These are phyloP conservation scores for Hypsizygus marmoreus DNA, from an alignment of 768 basidiomycete genomes.

Conservation along the genomic window DNA sequence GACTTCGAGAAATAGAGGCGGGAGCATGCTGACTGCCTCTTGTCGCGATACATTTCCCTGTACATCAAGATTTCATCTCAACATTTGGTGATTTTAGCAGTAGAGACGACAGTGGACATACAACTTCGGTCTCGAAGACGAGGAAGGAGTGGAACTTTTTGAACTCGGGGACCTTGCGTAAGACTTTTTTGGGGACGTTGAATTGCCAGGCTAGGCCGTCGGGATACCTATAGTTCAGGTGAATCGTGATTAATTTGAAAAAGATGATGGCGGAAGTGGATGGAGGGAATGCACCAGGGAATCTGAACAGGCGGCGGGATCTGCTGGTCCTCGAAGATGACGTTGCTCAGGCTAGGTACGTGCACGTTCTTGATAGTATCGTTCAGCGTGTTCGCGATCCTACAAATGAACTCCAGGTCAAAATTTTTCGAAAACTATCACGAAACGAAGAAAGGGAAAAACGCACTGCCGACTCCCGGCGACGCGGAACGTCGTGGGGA, in stretches of 20 bases:
- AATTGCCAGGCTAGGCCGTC: constrained; percentile 96
- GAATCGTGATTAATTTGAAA: too few species aligned
- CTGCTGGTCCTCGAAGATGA: constrained; percentile 73
- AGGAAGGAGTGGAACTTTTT: constrained; percentile 95
- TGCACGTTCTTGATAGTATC: constrained; percentile 74
- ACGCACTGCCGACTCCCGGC: constrained; percentile 83
- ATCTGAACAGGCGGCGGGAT: constrained; percentile 83
- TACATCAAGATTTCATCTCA: too few species aligned
- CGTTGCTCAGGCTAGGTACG: constrained; percentile 72
- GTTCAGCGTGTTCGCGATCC: constrained; percentile 75
- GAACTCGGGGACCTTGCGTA: constrained; percentile 88
- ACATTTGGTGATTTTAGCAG: neutral
- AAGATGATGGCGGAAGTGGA: constrained; percentile 11
- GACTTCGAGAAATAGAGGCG: constrained; percentile 93
- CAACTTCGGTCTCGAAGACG: constrained; percentile 97
- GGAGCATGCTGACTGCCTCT: constrained; percentile 99
- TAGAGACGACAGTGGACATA: constrained; percentile 39
- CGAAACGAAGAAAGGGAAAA: constrained; percentile 1
- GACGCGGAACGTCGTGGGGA: constrained; percentile 94
- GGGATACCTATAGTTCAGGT: too few species aligned
- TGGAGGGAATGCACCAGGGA: constrained; percentile 61
- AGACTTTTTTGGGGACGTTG: constrained; percentile 84
- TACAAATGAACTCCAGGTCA: constrained; percentile 33
- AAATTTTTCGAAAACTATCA: constrained; percentile 9
- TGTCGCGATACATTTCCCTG: constrained; percentile 96